A percentile compares a stretch with the other conserved stretches of the same genome.
These are phyloP conservation scores for Yamadazyma spencermartinsiae DNA, from an alignment of 1,139 yeast species.

Conservation along the genomic window DNA sequence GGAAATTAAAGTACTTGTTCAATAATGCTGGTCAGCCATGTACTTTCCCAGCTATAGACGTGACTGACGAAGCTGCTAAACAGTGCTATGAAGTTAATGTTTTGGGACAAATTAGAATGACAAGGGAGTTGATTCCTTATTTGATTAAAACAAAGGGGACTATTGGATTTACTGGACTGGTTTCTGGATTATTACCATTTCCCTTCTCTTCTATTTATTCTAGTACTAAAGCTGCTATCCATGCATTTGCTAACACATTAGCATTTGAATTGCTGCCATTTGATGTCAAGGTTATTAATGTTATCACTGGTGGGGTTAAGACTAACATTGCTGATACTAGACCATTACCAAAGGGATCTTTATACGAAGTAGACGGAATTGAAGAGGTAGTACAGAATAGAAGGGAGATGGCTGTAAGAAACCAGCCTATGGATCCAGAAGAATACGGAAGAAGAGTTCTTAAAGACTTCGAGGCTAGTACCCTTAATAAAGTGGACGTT, in stretches of 20 bases:
- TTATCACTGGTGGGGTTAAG: slow-evolving; percentile 55
- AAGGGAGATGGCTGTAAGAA: slow-evolving; percentile 59
- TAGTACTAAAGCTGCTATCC: slow-evolving; percentile 78
- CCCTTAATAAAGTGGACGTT: slow-evolving; percentile 38
- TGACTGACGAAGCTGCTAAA: slow-evolving; percentile 53
- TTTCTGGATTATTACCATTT: slow-evolving; percentile 65
- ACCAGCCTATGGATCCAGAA: slow-evolving; percentile 59
- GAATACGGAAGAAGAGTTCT: slow-evolving; percentile 57
- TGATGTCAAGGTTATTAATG: slow-evolving; percentile 60
- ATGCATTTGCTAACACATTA: slow-evolving; percentile 62
- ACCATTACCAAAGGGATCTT: slow-evolving; percentile 55
- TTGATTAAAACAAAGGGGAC: slow-evolving; percentile 70
- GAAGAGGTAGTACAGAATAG: slow-evolving; percentile 50
- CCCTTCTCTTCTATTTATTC: slow-evolving; percentile 72
- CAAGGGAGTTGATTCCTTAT: slow-evolving; percentile 57
- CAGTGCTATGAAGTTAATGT: slow-evolving; percentile 69
- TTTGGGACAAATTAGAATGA: slow-evolving; percentile 64
- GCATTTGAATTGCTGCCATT: slow-evolving; percentile 72
- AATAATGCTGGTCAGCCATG: slow-evolving; percentile 68
- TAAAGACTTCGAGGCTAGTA: slow-evolving; percentile 44
- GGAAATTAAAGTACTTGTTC: slow-evolving; percentile 57
- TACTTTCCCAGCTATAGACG: slow-evolving; percentile 70
- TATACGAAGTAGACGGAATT: slow-evolving; percentile 53
- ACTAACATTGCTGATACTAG: slow-evolving; percentile 60
- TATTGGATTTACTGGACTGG: slow-evolving; percentile 73